Evolutionary conservation across 2,329 filamentous ascomycete species (phyloP).

Genomic region (Talaromyces sp.): DNA sequence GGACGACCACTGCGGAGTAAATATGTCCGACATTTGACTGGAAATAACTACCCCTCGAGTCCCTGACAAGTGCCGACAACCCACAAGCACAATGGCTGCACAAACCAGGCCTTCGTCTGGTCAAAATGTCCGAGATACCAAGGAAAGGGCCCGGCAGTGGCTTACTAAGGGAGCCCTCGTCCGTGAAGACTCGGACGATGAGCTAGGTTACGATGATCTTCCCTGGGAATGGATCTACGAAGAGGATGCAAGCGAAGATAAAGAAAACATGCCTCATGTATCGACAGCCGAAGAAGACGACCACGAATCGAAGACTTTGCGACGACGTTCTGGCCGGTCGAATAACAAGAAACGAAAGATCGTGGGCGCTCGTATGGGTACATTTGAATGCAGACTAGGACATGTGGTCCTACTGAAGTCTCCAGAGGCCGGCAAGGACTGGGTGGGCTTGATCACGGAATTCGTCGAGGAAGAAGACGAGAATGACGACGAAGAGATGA

Average conservation of each 20-base stretch:
- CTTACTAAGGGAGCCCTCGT: conserved; percentile 61
- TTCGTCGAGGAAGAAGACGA: conserved; percentile 73
- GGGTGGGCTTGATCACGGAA: conserved; percentile 84
- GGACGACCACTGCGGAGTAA: not conserved
- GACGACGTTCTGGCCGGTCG: conserved; percentile 30
- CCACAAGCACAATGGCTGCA: not conserved
- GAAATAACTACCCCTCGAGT: not conserved
- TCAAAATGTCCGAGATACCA: conserved; percentile 24
- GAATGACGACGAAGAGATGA: conserved; percentile 49
- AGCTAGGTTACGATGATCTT: conserved; percentile 68
- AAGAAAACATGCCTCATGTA: conserved; percentile 20
- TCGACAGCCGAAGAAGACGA: conserved; percentile 20
- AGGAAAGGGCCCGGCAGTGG: conserved; percentile 44
- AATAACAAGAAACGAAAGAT: conserved; percentile 51
- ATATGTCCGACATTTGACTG: not conserved
- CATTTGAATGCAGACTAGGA: conserved; percentile 74
- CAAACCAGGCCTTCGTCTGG: not conserved
- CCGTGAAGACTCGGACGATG: conserved; percentile 83
- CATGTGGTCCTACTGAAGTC: conserved; percentile 85
- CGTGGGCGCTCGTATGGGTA: conserved; percentile 76
- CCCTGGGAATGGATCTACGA: conserved; percentile 80
- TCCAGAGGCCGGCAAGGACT: conserved; percentile 79
- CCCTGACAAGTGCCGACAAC: not conserved
- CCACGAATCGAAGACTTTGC: conserved; percentile 25
- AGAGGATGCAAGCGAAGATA: conserved; percentile 24